These are phyloP conservation scores for Gremmenia infestans DNA, from an alignment of 2,329 filamentous ascomycete species.

Conservation along the genomic window DNA sequence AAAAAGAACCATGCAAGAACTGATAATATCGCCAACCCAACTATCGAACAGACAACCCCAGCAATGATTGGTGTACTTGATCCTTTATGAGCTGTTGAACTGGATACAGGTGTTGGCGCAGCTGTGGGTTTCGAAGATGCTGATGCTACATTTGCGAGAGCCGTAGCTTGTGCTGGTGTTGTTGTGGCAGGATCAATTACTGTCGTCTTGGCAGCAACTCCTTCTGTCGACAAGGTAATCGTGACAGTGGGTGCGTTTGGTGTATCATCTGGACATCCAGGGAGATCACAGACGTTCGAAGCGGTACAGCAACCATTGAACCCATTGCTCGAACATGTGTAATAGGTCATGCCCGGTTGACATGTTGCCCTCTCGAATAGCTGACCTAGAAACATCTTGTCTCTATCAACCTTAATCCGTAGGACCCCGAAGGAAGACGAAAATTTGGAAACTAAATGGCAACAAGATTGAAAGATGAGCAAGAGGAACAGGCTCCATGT, in stretches of 20 bases:
- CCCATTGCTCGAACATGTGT: conserved; percentile 34
- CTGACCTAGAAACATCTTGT: conserved; percentile 1
- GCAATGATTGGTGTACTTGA: conserved; percentile 18
- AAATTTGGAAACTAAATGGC: neutral
- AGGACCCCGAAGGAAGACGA: neutral
- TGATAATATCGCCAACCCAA: conserved; percentile 12
- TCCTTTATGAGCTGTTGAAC: neutral
- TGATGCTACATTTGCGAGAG: neutral
- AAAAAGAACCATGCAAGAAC: conserved; percentile 18
- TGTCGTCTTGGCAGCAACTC: neutral
- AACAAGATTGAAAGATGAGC: neutral
- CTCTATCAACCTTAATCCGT: neutral
- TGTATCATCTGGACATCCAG: conserved; percentile 28
- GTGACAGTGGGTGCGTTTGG: neutral
- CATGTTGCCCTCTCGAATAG: neutral
- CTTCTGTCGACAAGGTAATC: neutral
- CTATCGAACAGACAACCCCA: conserved; percentile 16
- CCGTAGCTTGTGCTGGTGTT: conserved; percentile 1
- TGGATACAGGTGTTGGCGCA: neutral
- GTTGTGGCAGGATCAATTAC: neutral
- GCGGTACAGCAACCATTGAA: conserved; percentile 42
- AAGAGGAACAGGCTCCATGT: neutral
- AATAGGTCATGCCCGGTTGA: conserved; percentile 30
- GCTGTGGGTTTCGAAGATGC: conserved; percentile 1
- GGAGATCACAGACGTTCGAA: conserved; percentile 36